These are phyloP conservation scores for Suillus spraguei DNA, from an alignment of 768 basidiomycete species.

Conservation along the genomic window DNA sequence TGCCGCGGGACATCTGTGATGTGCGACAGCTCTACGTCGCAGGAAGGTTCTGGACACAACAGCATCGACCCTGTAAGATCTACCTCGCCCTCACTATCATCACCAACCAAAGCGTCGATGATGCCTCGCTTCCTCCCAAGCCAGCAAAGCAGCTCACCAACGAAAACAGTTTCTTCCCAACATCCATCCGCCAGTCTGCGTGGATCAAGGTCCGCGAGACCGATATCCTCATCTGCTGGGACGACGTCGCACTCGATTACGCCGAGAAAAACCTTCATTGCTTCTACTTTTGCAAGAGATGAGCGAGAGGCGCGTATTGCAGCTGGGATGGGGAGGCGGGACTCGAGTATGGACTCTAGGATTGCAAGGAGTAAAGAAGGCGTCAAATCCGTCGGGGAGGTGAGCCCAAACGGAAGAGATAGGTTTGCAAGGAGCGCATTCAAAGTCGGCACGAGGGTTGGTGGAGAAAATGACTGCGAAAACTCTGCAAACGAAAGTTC, in stretches of 20 bases:
- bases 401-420: conserved; percentile 46
- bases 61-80: conserved; percentile 31
- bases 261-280: conserved; percentile 76
- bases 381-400: conserved; percentile 63
- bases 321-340: conserved; percentile 50
- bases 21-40: conserved; percentile 21
- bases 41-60: conserved; percentile 23
- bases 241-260: conserved; percentile 70
- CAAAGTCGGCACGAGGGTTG: conserved; percentile 31
- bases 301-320: conserved; percentile 40
- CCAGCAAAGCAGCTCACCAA: conserved; percentile 73
- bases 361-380: conserved; percentile 73
- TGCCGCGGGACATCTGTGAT: conserved; percentile 33
- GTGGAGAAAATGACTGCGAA: conserved; percentile 11
- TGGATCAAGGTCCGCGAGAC: conserved; percentile 67
- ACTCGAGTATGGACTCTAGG: conserved; percentile 60
- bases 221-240: conserved; percentile 57
- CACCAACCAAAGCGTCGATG: conserved; percentile 19
- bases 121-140: conserved; percentile 52
- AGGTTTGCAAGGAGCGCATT: conserved; percentile 50
- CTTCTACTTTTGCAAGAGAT: conserved; percentile 50
- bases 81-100: conserved; percentile 18
- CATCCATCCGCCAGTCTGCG: conserved; percentile 62
- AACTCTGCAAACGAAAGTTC: conserved; percentile 13
- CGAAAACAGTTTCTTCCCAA: conserved; percentile 65